Evolutionary conservation across 768 basidiomycete genomes (phyloP), one percentile per base, ranked within the genome.

Genomic region (Leccinum pellstonianum): DNA sequence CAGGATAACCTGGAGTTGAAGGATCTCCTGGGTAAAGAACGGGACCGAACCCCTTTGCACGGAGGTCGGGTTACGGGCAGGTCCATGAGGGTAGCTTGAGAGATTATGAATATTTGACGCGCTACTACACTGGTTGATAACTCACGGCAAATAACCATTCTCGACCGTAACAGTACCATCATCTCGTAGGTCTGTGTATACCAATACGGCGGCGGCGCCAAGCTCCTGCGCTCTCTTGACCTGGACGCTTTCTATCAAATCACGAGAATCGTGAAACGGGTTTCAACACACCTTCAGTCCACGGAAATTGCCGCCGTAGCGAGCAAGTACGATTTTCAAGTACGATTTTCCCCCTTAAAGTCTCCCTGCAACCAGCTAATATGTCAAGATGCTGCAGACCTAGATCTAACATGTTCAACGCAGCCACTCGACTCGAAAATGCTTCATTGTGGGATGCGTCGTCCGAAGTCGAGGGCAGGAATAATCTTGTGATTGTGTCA

Each of bases 371-470:
- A 55, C 31, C 31, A 54, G 31, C 19, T 23, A 23, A 21, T 8
- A 98, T 82, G 15, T 95, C 96, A 2, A 99, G 83, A 75, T 98
- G 95, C 41, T 90, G 88, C 10, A 98, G 77, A 2, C 86, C 82
- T 0, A 99, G 78, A 71, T 98, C 96, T 1, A 98, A 79, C 80
- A 95, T 84, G 65, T 95, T 95, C 49, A 99, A 79, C 1, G 95
- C 95, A 14, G 93, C 93, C 15, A 98, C 87, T 5, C 95, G 86
- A 68, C 86, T 90, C 0, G 94, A 86, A 4, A 99, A 78, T 0
- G 93, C 90, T 66, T 93, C 92, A 69, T 99, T 95, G 69, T 97
- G 95, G 1, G 87, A 87, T 0, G 83, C 79, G 67, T 99, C 96
- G 54, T 86, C 83, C n/a, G 83, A 79, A 19, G 83, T 83, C 2